Base-by-base conservation (phyloP, 176 grass and related monocot species). In the Aegilops longissima region DNA sequence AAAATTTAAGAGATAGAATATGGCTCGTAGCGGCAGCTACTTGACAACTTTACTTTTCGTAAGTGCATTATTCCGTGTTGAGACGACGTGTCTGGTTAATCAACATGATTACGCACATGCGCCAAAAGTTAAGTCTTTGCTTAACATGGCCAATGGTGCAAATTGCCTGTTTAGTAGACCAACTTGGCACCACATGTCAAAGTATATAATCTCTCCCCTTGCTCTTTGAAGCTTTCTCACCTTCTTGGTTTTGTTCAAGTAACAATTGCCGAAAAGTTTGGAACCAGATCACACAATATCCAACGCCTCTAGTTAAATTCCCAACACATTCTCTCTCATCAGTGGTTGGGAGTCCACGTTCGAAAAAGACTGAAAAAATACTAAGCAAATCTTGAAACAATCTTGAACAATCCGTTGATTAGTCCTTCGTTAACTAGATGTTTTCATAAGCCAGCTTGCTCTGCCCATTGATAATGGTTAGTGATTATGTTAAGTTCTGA, bases 321-420 rank as follows among this genome's bases (percentile, higher is more conserved):
- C 2, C 36, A 42, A 18, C 13, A 40, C 8, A 13, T 31, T 49
- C 59, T 61, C 30, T 85, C 70, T 24, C 29, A 81, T 13, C 36
- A 81, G 33, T 9, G 69, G 86, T 88, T 77, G 86, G 86, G 70
- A 80, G 81, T 87, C 81, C 68, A 91, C 47, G 20, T 56, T 70
- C 7, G 6, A 31, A 52, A 80, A 23, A 35, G 64, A 49, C n/a
- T 61, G 9, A 58, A 73, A 66, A 17, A 84, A 90, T 67, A 52
- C 23, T 0, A 12, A 80, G 20, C 61, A 84, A 84, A 88, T 91
- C 70, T 80, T 66, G 61, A 66, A 66, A 49, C 42, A 21, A 85
- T 84, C 27, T 68, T 81, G 70, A 77, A 75, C 61, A 85, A 86
- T 89, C 69, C 58, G 21, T 38, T 90, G 27, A 86, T 70, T 86